Evolutionary conservation across 2,329 filamentous ascomycete genomes (phyloP).

Genomic region (Sporothrix dimorphospora): DNA sequence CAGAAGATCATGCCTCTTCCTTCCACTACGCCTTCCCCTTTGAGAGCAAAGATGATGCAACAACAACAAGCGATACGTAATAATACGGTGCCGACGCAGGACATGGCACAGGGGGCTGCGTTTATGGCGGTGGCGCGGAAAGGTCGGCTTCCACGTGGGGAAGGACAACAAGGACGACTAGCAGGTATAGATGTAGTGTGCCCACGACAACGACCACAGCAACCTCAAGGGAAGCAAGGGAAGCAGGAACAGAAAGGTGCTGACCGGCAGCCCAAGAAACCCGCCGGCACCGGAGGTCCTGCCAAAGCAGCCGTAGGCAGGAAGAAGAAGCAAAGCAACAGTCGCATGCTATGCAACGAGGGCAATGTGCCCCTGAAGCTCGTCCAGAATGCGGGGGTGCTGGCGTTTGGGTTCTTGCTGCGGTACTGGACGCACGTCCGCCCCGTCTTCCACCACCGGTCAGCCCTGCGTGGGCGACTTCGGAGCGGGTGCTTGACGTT

Average conservation of each 20-base stretch:
- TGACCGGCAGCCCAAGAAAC: neutral
- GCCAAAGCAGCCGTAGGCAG: neutral
- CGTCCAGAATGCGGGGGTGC: slow-evolving; percentile 19
- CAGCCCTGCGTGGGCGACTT: slow-evolving; percentile 41
- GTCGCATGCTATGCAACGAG: neutral
- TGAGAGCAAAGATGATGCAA: neutral
- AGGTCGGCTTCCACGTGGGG: slow-evolving; percentile 3
- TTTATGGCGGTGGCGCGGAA: slow-evolving; percentile 35
- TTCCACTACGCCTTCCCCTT: neutral
- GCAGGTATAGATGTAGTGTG: neutral
- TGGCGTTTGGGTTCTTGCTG: slow-evolving; percentile 32
- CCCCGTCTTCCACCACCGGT: slow-evolving; percentile 47
- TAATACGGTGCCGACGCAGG: slow-evolving; percentile 11
- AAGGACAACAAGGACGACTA: neutral
- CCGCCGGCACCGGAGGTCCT: slow-evolving; percentile 34
- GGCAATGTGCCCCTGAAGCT: slow-evolving; percentile 14
- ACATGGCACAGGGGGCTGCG: slow-evolving; percentile 37
- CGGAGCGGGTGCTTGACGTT: slow-evolving; percentile 36
- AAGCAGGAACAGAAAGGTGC: neutral
- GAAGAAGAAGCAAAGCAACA: neutral
- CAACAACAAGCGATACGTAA: neutral
- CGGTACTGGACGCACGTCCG: slow-evolving; percentile 44
- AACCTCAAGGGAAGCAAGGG: neutral
- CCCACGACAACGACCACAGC: neutral
- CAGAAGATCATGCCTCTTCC: slow-evolving; percentile 3